Evolutionary conservation across 768 basidiomycete genomes (phyloP), one percentile per base, ranked within the genome.

Genomic region (Podaxis rugospora): DNA sequence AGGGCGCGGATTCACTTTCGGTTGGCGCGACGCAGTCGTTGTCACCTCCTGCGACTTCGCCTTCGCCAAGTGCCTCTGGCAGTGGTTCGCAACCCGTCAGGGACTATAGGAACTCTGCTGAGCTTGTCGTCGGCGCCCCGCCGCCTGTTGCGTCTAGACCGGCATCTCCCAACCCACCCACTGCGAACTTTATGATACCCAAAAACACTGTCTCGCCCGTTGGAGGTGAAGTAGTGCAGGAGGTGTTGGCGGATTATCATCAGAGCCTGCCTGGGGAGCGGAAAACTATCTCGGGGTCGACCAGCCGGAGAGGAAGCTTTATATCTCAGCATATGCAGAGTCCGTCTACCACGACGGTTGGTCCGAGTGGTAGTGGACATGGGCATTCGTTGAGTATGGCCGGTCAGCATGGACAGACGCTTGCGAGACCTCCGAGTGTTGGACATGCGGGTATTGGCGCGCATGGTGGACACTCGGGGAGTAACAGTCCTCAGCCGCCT

Each of bases 261-360:
- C 93, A 94, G 67, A 84, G 88, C 1, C 83, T 98, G 69, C 95
- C 95, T 5, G 95, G 93, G 3, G 95, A 97, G 70, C 77, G 83
- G 53, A 86, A 83, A 72, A 77, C 80, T 6, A 75, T 83, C 25
- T 86, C 83, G 67, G 75, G 83, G 49, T 77, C 79, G 54, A 82
- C 79, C 64, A 89, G 83, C 66, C 68, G 76, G 64, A 71, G 74
- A 44, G 70, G 75, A 50, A 74, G 78, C 58, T 74, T 70, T 52
- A 66, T 75, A 4, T 66, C 74, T 7, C 70, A 70, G 32, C 64
- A 71, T 9, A 67, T 68, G 44, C 65, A 72, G 27, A 66, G 68
- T 52, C 51, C 59, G 14, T 27, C 47, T 28, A 27, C 50, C 18
- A 16, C 40, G 32, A 32, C 10, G 35, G 44, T 35, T 5, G 44